phyloP scores from a whole-genome alignment of 352 stramenopile species.

The Phytophthora litchii region DNA sequence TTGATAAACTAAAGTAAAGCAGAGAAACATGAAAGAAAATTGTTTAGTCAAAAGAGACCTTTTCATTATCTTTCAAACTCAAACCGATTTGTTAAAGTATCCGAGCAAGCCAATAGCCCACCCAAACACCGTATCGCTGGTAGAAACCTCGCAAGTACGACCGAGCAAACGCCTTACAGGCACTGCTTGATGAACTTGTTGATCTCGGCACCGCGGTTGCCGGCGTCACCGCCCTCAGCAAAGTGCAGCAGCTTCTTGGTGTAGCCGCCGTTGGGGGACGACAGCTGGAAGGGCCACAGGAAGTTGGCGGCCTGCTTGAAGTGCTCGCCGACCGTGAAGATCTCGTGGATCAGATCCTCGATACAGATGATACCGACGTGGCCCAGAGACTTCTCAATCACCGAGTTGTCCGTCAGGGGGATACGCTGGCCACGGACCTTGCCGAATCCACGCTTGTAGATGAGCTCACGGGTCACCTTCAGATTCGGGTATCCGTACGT shows the following conservation, averaged over 20 bases:
- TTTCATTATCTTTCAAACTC: constrained; percentile 58
- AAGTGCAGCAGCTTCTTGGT: constrained; percentile 95
- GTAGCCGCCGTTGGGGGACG: constrained; percentile 95
- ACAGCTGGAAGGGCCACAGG: constrained; percentile 99
- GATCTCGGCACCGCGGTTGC: constrained; percentile 93
- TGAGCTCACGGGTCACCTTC: constrained; percentile 97
- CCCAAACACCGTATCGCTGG: constrained; percentile 27
- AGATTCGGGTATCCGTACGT: constrained; percentile 98
- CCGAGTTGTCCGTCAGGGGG: constrained; percentile 96
- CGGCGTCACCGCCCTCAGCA: constrained; percentile 92
- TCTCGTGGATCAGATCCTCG: constrained; percentile 99
- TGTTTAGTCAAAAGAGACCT: constrained; percentile 34
- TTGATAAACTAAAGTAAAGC: too few relatives aligned
- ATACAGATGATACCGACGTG: constrained; percentile 98
- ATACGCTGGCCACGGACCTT: constrained; percentile 99
- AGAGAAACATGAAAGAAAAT: not conserved
- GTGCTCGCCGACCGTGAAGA: constrained; percentile 98
- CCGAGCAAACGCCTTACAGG: constrained; percentile 73
- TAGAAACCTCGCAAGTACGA: constrained; percentile 17
- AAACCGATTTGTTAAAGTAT: constrained; percentile 50
- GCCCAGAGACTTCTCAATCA: constrained; percentile 96
- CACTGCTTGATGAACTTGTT: constrained; percentile 96
- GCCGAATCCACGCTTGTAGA: constrained; percentile 99
- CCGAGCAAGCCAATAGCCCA: constrained; percentile 5
- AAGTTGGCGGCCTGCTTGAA: constrained; percentile 99